Evolutionary conservation across 148 eudicot genomes (phyloP), one percentile per base, ranked within the genome.

Genomic region (Chenopodium berlandieri): DNA sequence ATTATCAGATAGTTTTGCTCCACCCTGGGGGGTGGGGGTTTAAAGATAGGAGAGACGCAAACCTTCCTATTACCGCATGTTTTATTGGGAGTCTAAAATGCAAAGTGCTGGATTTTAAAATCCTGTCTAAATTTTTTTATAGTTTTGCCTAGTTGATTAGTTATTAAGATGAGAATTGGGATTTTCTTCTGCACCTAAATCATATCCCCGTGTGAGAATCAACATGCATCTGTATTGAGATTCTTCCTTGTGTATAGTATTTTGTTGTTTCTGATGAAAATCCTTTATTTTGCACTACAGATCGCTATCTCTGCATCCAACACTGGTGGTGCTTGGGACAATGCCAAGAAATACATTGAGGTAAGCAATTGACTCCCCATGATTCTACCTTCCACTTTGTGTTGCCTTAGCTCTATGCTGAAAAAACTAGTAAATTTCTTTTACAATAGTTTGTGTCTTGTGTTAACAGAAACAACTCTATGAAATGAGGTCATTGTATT

Each of bases 311-410:
- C 97, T 82, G 97, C 97, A 32, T 93, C 97, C 66, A 93, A 93
- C 91, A 93, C 97, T 48, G 97, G 97, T 70, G 97, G 97, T 80
- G 97, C 97, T 73, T 91, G 97, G 97, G 97, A 93, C 84, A 93
- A 93, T 31, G 97, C 97, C 78, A 93, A 93, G 89, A 93, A 93
- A 60, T 93, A 93, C 75, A 93, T 93, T 12, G 97, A 93, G 97
- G 97, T 93, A 86, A 85, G 17, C n/a, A 22, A 62, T 56, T 16
- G 62, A 56, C 17, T 0, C 22, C 62, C 7, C 22, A 56, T 56
- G 62, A 17, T 56, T 56, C 62, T 56, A 19, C 22, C 4, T 16
- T 56, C n/a, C 62, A 14, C 62, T 56, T 40, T 17, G 4, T 17
- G 17, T 56, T 13, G 14, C 16, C 54, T 9, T 48, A 48, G 54